Evolutionary conservation across 768 basidiomycete genomes (phyloP).

Genomic region (Hygrocybe coccinea): DNA sequence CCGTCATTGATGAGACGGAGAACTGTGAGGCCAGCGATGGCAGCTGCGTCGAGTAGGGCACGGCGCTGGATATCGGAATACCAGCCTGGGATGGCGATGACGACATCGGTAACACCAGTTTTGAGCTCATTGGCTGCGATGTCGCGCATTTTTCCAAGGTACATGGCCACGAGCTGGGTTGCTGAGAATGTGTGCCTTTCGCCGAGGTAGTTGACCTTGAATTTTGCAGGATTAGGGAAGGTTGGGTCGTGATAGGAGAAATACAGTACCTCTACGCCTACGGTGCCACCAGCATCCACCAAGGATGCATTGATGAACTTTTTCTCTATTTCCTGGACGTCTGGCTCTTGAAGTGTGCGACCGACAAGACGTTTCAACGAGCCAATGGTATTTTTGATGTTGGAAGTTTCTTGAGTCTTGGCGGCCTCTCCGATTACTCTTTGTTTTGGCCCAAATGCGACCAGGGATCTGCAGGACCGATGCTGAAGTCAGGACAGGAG

Average conservation of each 20-base stretch:
- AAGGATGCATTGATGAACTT: conserved; percentile 86
- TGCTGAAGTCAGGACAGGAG: neutral
- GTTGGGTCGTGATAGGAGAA: neutral
- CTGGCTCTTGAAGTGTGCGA: conserved; percentile 71
- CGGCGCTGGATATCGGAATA: conserved; percentile 92
- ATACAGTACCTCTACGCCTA: conserved; percentile 76
- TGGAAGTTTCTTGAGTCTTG: conserved; percentile 96
- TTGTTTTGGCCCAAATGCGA: conserved; percentile 90
- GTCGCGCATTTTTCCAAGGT: conserved; percentile 86
- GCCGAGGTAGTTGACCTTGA: conserved; percentile 82
- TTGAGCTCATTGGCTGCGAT: conserved; percentile 84
- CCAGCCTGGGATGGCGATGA: conserved; percentile 96
- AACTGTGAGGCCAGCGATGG: conserved; percentile 83
- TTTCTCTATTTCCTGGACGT: conserved; percentile 79
- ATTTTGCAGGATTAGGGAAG: conserved; percentile 12
- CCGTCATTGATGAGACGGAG: conserved; percentile 97
- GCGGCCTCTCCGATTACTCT: conserved; percentile 90
- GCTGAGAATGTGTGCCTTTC: conserved; percentile 76
- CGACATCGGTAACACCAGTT: conserved; percentile 80
- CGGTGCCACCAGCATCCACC: conserved; percentile 75
- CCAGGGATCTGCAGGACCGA: conserved; percentile 63
- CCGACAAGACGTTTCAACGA: conserved; percentile 88
- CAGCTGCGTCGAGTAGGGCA: conserved; percentile 82
- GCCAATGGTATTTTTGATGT: conserved; percentile 96
- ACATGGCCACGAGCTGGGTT: conserved; percentile 89